Percentiles rank a stretch among this genome's conserved stretches.
Evolutionary conservation across 1,284 basidiomycete genomes (phyloP).

Genomic region (Malassezia sp.): DNA sequence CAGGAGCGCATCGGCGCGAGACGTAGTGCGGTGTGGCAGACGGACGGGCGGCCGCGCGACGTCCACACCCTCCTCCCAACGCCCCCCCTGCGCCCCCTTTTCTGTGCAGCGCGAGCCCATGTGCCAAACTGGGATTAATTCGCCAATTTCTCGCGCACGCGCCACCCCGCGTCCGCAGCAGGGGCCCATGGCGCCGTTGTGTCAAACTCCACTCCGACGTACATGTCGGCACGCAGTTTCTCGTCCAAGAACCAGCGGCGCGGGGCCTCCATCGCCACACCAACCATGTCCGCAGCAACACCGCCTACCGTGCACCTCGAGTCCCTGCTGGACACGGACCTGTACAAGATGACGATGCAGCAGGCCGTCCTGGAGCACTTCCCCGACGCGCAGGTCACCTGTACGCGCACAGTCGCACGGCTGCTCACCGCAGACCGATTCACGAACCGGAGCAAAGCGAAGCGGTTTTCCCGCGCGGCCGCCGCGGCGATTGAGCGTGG

Average conservation of each 20-base stretch:
- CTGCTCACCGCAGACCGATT: constrained; percentile 55
- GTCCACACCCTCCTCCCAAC: no score
- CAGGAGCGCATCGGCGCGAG: no score
- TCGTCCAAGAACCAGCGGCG: no score
- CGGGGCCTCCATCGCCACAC: no score
- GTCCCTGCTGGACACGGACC: constrained; percentile 82
- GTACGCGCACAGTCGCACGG: constrained; percentile 9
- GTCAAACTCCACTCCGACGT: no score
- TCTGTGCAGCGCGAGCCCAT: no score
- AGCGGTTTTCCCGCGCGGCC: constrained; percentile 61
- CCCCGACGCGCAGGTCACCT: constrained; percentile 54
- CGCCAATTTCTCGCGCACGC: background rate
- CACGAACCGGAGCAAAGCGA: constrained; percentile 66
- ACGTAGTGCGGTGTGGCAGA: no score
- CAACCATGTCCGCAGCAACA: background rate
- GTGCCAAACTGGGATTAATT: background rate
- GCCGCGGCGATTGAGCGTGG: constrained; percentile 56
- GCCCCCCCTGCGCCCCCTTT: no score
- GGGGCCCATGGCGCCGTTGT: no score
- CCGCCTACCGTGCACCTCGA: constrained; percentile 9
- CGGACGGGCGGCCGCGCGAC: no score
- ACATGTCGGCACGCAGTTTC: no score
- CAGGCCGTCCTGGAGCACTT: constrained; percentile 78
- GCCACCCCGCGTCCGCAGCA: no score
- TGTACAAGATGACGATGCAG: constrained; percentile 99